Base-by-base conservation (phyloP, 179 eudicot species). In the Vitellaria paradoxa region DNA sequence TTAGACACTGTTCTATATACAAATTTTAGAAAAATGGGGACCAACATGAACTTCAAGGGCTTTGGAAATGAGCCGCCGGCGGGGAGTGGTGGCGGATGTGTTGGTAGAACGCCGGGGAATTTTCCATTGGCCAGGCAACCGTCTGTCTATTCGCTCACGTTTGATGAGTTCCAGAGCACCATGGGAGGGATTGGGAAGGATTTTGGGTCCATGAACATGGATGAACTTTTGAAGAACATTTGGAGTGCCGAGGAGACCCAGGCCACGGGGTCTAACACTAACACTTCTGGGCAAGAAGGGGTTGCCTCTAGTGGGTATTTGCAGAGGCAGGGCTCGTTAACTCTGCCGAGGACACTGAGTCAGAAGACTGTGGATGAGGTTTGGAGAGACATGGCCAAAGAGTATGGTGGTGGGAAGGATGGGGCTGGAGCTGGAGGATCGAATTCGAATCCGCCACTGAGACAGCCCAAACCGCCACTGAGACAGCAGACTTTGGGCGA, bases 281-380 rank as follows among this genome's bases (percentile, higher is more conserved):
- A 81, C 46, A 85, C 75, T n/a, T 82, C 67, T 62, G 82, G 42
- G 6, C 77, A 76, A 76, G 82, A 73, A 26, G 81, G 67, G 55
- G 74, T 21, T n/a, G 72, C 3, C 18, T 45, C 77, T n/a, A 77
- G 89, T 45, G 90, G 86, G 63, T 76, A 76, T 75, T 81, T 90
- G 84, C 97, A 90, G 81, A 81, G 90, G 70, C 94, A 92, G 49
- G 94, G 97, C 0, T 92, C 94, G 4, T 75, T 93, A 10, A 93
- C 93, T 2, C 77, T 95, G 55, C 99, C 97, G 0, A 85, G 99
- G 74, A 93, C 99, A 4, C 80, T 95, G 68, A 95, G 99, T 81
- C 88, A 85, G 76, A 95, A 87, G 78, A 95, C 97, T 0, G 99
- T 95, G 5, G 99, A 95, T 77, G 93, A 95, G 77, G 97, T 95